Evolutionary conservation across 1,284 basidiomycete genomes (phyloP).

Genomic region (Fomitiporia mediterranea): DNA sequence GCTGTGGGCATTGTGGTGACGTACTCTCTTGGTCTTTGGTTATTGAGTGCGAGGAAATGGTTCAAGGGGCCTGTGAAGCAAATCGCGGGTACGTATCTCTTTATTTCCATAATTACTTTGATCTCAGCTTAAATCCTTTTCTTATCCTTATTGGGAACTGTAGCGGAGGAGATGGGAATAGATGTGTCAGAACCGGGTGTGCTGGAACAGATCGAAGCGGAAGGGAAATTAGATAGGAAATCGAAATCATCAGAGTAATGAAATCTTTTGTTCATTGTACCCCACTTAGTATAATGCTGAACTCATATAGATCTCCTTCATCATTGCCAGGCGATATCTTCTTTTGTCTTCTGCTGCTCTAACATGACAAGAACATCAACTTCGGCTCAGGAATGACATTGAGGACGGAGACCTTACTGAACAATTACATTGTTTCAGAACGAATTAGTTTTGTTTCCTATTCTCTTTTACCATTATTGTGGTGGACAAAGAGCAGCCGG

Average conservation of each 20-base stretch:
- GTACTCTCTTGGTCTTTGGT: slow-evolving; percentile 62
- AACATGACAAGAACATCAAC: no score
- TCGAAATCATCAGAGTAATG: slow-evolving; percentile 5
- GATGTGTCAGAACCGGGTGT: slow-evolving; percentile 42
- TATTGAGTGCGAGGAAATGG: slow-evolving; percentile 64
- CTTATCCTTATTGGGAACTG: not conserved
- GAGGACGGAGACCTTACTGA: no score
- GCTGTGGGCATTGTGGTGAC: slow-evolving; percentile 65
- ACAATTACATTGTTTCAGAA: no score
- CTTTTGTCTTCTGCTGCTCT: no score
- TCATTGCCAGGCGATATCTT: no score
- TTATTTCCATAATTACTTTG: not conserved
- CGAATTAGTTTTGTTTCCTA: no score
- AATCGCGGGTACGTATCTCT: slow-evolving; percentile 43
- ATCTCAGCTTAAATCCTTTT: not conserved
- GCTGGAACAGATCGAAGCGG: slow-evolving; percentile 22
- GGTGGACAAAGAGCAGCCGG: no score
- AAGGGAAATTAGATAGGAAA: slow-evolving; percentile 19
- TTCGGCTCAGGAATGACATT: no score
- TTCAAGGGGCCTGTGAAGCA: slow-evolving; percentile 64
- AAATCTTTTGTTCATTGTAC: not conserved
- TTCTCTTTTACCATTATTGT: no score
- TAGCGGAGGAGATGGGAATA: slow-evolving; percentile 45
- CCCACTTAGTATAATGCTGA: no score
- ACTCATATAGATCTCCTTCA: no score